These are phyloP conservation scores for Melanogaster broomeanus DNA, from an alignment of 768 basidiomycete species.

Conservation along the genomic window DNA sequence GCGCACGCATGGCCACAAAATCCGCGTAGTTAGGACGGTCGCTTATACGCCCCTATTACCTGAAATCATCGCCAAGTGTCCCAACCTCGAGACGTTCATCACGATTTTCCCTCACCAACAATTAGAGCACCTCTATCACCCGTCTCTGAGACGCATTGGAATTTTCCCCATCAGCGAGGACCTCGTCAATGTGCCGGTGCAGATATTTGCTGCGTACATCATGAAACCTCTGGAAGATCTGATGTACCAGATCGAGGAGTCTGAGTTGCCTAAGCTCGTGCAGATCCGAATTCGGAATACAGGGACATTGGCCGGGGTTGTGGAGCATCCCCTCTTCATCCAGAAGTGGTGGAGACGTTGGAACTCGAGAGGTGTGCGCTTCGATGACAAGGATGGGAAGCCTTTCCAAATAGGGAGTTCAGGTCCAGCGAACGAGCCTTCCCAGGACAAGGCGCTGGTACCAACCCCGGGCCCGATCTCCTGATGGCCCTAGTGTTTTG, in stretches of 20 bases:
- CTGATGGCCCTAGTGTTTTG: not conserved
- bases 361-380: slow-evolving; percentile 28
- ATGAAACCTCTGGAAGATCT: slow-evolving; percentile 43
- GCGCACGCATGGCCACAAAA: slow-evolving; percentile 42
- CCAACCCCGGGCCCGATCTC: too few relatives aligned
- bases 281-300: slow-evolving; percentile 44
- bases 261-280: slow-evolving; percentile 33
- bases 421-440: not conserved
- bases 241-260: slow-evolving; percentile 38
- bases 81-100: slow-evolving; percentile 45
- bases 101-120: slow-evolving; percentile 37
- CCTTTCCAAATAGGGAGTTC: slow-evolving; percentile 14
- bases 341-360: slow-evolving; percentile 32
- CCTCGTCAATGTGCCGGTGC: slow-evolving; percentile 35
- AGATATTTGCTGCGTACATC: slow-evolving; percentile 40
- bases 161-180: slow-evolving; percentile 45
- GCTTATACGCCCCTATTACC: slow-evolving; percentile 35
- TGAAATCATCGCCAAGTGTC: slow-evolving; percentile 39
- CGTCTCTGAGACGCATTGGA: slow-evolving; percentile 42
- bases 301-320: slow-evolving; percentile 38
- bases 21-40: slow-evolving; percentile 41
- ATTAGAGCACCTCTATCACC: slow-evolving; percentile 39
- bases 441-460: not conserved
- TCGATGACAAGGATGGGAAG: slow-evolving; percentile 33
- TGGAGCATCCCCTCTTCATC: slow-evolving; percentile 26